phyloP scores from a whole-genome alignment of 2,329 filamentous ascomycete genomes.

The Fusarium brevicatenulatum region DNA sequence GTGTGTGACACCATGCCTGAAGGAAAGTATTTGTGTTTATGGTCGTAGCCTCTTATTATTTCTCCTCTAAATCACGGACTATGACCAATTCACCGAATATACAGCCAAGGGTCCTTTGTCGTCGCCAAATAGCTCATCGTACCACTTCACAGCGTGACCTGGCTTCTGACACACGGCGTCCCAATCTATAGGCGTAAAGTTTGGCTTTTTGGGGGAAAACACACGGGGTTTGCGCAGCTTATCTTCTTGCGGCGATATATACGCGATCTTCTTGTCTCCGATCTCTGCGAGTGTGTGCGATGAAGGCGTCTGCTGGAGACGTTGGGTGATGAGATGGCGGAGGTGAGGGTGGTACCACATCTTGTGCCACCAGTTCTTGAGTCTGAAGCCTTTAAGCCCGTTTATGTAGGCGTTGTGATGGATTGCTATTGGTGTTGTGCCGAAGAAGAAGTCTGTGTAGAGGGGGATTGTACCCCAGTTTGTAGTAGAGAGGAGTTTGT shows the following conservation, averaged over 20 bases:
- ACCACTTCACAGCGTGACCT: constrained; percentile 41
- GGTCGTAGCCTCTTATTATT: neutral
- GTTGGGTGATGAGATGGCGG: constrained; percentile 45
- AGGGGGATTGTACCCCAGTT: constrained; percentile 49
- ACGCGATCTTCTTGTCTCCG: constrained; percentile 27
- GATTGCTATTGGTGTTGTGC: constrained; percentile 50
- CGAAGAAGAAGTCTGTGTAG: constrained; percentile 53
- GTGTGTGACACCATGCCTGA: neutral
- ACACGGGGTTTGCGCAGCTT: constrained; percentile 25
- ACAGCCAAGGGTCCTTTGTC: constrained; percentile 44
- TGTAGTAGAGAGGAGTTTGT: constrained; percentile 26
- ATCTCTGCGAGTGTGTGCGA: constrained; percentile 27
- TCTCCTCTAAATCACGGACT: neutral
- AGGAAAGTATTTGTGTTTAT: neutral
- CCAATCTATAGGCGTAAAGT: constrained; percentile 45
- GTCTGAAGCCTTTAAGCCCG: constrained; percentile 46
- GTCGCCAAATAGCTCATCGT: constrained; percentile 50
- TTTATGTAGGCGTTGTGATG: constrained; percentile 52
- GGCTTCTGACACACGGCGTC: constrained; percentile 49
- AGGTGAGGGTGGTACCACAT: constrained; percentile 51
- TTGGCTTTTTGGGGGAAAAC: constrained; percentile 39
- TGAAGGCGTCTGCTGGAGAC: constrained; percentile 26
- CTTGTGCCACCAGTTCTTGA: constrained; percentile 50
- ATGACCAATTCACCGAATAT: neutral
- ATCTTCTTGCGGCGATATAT: constrained; percentile 39